Evolutionary conservation across 2,329 filamentous ascomycete genomes (phyloP), one percentile per base, ranked within the genome.

Genomic region (Helotiales sp.): DNA sequence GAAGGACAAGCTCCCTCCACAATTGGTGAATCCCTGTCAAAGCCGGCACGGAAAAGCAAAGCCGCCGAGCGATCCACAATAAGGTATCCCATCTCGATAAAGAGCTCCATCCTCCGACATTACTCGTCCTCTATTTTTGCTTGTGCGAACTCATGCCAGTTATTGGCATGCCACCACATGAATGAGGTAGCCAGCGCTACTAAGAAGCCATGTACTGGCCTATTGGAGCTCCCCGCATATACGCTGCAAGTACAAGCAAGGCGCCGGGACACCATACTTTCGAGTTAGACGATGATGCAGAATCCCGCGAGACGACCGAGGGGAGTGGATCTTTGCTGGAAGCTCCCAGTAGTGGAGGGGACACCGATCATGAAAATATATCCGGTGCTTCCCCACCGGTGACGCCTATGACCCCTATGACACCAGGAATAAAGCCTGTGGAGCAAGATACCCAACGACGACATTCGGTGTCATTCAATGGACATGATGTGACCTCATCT

Each of bases 151-250:
- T 59, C n/a, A 54, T 65, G 60, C 62, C 63, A 66, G 42, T 62
- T 52, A 60, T 59, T 64, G 67, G 63, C 63, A 71, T 72, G 67
- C 65, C 66, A 65, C 64, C 63, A 61, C 61, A 64, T 66, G 69
- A 70, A 72, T 69, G 69, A 71, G 63, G 64, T 53, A 62, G 65
- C 63, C 60, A 57, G 63, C 62, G 58, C 65, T 57, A 67, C 63
- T 66, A 64, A 61, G 63, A 60, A 70, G 79, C 77, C 80, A 96
- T 95, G 91, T 96, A 96, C 82, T 96, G 91, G 91, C 91, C 91
- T 70, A 84, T 92, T 74, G 90, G 89, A 74, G 90, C 90, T 72
- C 90, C 91, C 71, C 86, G 87, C 73, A 86, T 93, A 73, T 93
- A 91, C 78, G 87, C 90, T 71, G 89, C 89, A 67, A 89, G 81